Evolutionary conservation across 495 filamentous ascomycete genomes (phyloP).

Genomic region (Penicillium alfredii): DNA sequence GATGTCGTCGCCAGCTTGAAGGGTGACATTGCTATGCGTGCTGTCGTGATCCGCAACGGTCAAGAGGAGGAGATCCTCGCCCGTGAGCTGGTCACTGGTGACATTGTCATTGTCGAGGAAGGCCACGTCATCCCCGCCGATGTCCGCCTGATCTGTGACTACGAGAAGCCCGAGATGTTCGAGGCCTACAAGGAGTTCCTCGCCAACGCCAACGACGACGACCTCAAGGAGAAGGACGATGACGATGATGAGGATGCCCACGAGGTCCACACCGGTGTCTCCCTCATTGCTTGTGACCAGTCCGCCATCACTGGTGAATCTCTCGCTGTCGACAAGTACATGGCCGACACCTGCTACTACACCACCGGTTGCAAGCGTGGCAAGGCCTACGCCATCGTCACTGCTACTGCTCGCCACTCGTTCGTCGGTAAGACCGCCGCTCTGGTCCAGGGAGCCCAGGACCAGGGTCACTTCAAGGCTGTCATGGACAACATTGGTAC

Average conservation of each 20-base stretch:
- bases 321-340: conserved; percentile 72
- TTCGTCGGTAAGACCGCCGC: conserved; percentile 69
- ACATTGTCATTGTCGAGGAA: conserved; percentile 76
- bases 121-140: conserved; percentile 70
- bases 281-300: conserved; percentile 64
- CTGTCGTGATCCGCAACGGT: conserved; percentile 65
- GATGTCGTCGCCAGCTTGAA: conserved; percentile 76
- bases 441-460: conserved; percentile 64
- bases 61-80: conserved; percentile 67
- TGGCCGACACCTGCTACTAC: conserved; percentile 67
- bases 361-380: conserved; percentile 75
- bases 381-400: conserved; percentile 63
- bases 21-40: conserved; percentile 80
- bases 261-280: conserved; percentile 54
- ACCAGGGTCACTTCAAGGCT: conserved; percentile 73
- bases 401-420: conserved; percentile 57
- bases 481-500: conserved; percentile 82
- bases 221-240: conserved; percentile 58
- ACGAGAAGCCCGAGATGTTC: conserved; percentile 63
- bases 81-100: conserved; percentile 73
- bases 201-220: conserved; percentile 50
- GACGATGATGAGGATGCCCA: conserved; percentile 50
- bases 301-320: conserved; percentile 75
- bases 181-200: conserved; percentile 65
- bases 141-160: conserved; percentile 71